A percentile compares a stretch with the other conserved stretches of the same genome.
Conservation (phyloP, 2,329 filamentous ascomycete genomes). For the Ophiocordyceps robertsii region DNA sequence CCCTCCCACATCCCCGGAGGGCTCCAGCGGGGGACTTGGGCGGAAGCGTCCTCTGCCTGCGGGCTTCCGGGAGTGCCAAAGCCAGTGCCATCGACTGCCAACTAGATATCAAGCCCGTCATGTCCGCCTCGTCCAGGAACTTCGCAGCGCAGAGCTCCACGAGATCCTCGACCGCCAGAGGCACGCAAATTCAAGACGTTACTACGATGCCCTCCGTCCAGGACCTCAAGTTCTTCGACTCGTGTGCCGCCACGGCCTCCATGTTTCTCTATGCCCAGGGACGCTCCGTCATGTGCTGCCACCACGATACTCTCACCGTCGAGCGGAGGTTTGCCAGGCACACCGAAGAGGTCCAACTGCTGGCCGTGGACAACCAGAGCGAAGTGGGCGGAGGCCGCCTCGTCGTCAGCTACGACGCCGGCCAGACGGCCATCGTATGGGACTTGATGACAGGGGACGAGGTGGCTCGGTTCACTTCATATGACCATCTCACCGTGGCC, state of each 20-base stretch:
- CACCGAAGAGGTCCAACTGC: slow-evolving; percentile 66
- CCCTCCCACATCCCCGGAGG: slow-evolving; percentile 5
- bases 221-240: slow-evolving; percentile 54
- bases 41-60: slow-evolving; percentile 9
- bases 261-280: slow-evolving; percentile 84
- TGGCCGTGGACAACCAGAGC: slow-evolving; percentile 84
- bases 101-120: slow-evolving; percentile 28
- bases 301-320: slow-evolving; percentile 84
- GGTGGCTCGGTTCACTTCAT: slow-evolving; percentile 82
- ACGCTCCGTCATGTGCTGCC: slow-evolving; percentile 69
- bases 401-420: slow-evolving; percentile 85
- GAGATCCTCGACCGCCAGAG: slow-evolving; percentile 34
- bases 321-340: slow-evolving; percentile 79
- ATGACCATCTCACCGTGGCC: slow-evolving; percentile 72
- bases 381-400: slow-evolving; percentile 72
- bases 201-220: slow-evolving; percentile 33
- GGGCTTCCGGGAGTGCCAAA: slow-evolving; percentile 5
- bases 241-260: slow-evolving; percentile 80
- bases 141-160: slow-evolving; percentile 46
- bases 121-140: slow-evolving; percentile 40
- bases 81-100: neutral
- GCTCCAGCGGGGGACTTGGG: slow-evolving; percentile 4
- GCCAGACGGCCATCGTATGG: slow-evolving; percentile 92
- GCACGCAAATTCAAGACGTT: slow-evolving; percentile 34
- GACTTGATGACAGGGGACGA: slow-evolving; percentile 86